Percentiles rank a stretch among this genome's conserved stretches.
Evolutionary conservation across 2,329 filamentous ascomycete genomes (phyloP).

Genomic region (Botrytis galanthina): DNA sequence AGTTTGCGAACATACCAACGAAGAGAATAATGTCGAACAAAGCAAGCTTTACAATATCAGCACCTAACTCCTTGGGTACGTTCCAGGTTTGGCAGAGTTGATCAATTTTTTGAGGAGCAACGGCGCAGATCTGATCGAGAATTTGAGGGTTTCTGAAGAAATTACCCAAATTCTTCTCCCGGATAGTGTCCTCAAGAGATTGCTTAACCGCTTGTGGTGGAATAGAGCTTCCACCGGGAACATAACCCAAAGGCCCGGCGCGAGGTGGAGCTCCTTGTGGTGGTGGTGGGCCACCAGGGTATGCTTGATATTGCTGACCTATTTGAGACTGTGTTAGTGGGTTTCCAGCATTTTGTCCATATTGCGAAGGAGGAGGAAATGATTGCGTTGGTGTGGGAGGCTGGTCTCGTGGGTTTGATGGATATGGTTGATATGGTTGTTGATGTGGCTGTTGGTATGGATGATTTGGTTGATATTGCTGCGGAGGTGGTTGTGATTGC

Average conservation of each 20-base stretch:
- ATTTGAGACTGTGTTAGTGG: constrained; percentile 17
- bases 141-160: constrained; percentile 21
- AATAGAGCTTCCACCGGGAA: constrained; percentile 9
- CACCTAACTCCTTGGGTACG: constrained; percentile 36
- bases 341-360: constrained; percentile 5
- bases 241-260: constrained; percentile 19
- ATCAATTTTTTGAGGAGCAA: constrained; percentile 28
- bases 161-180: constrained; percentile 22
- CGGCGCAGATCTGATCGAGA: constrained; percentile 20
- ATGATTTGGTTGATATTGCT: neutral
- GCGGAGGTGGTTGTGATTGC: neutral
- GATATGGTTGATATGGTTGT: neutral
- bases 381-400: neutral
- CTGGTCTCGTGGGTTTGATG: neutral
- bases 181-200: constrained; percentile 26
- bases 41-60: constrained; percentile 39
- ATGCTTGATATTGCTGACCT: constrained; percentile 22
- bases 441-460: neutral
- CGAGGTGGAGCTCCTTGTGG: constrained; percentile 21
- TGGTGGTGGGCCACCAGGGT: constrained; percentile 6
- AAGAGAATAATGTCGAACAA: constrained; percentile 38
- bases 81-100: constrained; percentile 34
- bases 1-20: constrained; percentile 29
- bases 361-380: constrained; percentile 4
- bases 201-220: constrained; percentile 17